Conservation (phyloP, 306 rosid species). For the Lagenaria siceraria region DNA sequence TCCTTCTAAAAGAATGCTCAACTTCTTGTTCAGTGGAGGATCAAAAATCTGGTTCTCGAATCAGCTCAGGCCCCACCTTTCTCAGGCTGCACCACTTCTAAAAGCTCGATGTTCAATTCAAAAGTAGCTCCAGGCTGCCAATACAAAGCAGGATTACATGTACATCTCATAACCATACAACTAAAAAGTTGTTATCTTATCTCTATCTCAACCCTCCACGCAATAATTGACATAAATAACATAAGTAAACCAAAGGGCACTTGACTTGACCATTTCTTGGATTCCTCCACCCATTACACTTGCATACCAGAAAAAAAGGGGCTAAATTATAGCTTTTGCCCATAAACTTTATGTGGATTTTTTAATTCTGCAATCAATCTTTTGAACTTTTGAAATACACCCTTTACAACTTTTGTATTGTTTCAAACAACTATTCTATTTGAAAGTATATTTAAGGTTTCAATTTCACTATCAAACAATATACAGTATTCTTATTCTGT, state of each 20-base stretch:
- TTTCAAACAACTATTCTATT: not conserved
- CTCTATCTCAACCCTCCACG: conserved; percentile 3
- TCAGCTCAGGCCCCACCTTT: conserved; percentile 18
- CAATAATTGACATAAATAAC: conserved; percentile 2
- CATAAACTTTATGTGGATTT: not conserved
- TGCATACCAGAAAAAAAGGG: not conserved
- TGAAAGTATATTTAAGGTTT: not conserved
- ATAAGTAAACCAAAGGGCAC: conserved; percentile 2
- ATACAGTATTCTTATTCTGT: not conserved
- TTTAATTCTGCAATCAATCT: not conserved
- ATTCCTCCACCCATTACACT: conserved; percentile 1
- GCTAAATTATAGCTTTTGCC: not conserved
- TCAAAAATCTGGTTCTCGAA: not conserved
- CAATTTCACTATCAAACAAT: not conserved
- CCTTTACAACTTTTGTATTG: not conserved
- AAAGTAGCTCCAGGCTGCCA: conserved; percentile 94
- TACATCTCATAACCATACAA: not conserved
- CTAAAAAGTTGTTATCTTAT: conserved; percentile 1
- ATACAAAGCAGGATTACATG: conserved; percentile 16
- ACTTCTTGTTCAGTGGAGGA: conserved; percentile 4
- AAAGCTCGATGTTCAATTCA: conserved; percentile 76
- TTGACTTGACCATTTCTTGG: not conserved
- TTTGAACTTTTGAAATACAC: not conserved
- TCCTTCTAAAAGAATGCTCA: not conserved
- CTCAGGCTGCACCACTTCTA: conserved; percentile 39